Conservation (phyloP, 306 rosid species). For the Corylus heterophylla region DNA sequence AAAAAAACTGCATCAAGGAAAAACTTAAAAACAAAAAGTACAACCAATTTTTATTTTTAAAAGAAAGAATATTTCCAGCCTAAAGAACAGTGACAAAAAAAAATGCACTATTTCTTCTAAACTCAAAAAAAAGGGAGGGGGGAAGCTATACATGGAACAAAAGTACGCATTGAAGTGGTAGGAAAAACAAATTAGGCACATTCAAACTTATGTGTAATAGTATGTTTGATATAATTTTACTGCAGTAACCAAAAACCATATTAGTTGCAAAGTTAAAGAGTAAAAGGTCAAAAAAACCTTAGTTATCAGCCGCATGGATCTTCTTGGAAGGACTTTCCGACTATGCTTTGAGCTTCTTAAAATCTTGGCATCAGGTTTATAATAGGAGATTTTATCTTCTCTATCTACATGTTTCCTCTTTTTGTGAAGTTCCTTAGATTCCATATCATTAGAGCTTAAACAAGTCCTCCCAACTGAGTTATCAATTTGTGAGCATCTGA, state of each 20-base stretch:
- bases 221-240: slow-evolving; percentile 1
- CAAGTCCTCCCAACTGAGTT: slow-evolving; percentile 43
- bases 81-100: background rate
- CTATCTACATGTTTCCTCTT: slow-evolving; percentile 45
- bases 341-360: slow-evolving; percentile 53
- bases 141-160: background rate
- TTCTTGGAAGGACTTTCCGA: slow-evolving; percentile 40
- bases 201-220: background rate
- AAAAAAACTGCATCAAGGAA: background rate
- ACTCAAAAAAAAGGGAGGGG: background rate
- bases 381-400: slow-evolving; percentile 34
- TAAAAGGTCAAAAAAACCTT: slow-evolving; percentile 39
- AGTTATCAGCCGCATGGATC: slow-evolving; percentile 54
- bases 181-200: background rate
- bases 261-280: background rate
- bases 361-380: slow-evolving; percentile 38
- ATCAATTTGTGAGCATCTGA: slow-evolving; percentile 62
- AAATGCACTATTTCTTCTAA: background rate
- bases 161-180: background rate
- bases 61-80: background rate
- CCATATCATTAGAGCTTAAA: slow-evolving; percentile 28
- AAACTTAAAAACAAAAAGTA: background rate
- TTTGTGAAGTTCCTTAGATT: slow-evolving; percentile 35
- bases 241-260: background rate
- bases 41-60: background rate